Evolutionary conservation across 2,329 filamentous ascomycete genomes (phyloP).

Genomic region (Thielaviopsis euricoi): DNA sequence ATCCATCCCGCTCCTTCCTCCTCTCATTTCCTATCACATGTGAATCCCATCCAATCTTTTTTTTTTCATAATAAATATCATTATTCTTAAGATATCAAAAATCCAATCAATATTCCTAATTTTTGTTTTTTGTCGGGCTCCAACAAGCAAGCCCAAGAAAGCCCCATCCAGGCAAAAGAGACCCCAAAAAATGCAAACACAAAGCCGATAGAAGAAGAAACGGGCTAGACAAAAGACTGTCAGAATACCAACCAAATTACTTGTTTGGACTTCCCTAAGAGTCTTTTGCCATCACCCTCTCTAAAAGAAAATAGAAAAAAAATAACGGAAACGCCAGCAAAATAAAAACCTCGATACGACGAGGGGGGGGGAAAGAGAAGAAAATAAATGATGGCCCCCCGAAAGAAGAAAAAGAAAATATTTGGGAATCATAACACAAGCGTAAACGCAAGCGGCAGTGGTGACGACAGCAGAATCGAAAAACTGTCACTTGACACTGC

Average conservation of each 20-base stretch:
- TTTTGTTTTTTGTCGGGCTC: not conserved
- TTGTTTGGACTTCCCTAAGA: too few relatives aligned
- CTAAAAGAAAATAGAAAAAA: slow-evolving; percentile 1
- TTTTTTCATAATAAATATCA: not conserved
- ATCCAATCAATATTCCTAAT: not conserved
- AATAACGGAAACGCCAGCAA: slow-evolving; percentile 6
- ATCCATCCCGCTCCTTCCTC: too few relatives aligned
- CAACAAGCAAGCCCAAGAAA: not conserved
- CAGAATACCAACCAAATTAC: not conserved
- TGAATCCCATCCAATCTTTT: too few relatives aligned
- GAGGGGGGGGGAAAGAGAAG: too few relatives aligned
- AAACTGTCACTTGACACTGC: not conserved
- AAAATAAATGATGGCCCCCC: not conserved
- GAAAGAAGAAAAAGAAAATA: not conserved
- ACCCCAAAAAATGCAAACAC: not conserved
- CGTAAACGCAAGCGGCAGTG: not conserved
- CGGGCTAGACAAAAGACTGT: not conserved
- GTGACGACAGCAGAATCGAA: not conserved
- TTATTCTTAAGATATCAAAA: not conserved
- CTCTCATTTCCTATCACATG: too few relatives aligned
- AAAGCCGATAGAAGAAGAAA: not conserved
- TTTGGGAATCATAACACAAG: slow-evolving; percentile 8
- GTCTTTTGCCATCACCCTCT: slow-evolving; percentile 1
- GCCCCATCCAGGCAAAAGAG: not conserved
- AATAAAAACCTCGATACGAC: too few relatives aligned